Percentiles rank a stretch among this genome's conserved stretches.
These are phyloP conservation scores for Talaromyces sp. DNA, from an alignment of 2,329 filamentous ascomycete genomes.

Conservation along the genomic window DNA sequence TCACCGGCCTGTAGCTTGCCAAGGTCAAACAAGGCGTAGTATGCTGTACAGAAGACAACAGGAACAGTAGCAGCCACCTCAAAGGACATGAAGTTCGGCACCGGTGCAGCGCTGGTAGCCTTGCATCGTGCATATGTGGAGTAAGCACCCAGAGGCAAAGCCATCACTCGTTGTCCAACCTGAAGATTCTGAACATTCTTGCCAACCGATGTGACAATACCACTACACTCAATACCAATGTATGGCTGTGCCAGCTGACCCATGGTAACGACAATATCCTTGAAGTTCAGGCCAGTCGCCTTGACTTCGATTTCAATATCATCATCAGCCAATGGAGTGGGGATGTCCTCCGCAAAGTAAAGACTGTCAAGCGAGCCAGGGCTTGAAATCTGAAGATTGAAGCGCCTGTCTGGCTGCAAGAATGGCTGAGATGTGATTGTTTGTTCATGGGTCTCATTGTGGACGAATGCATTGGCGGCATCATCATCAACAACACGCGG, in stretches of 20 bases:
- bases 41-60: constrained; percentile 27
- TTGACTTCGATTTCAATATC: constrained; percentile 41
- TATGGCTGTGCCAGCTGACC: constrained; percentile 34
- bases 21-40: constrained; percentile 25
- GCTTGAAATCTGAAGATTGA: constrained; percentile 27
- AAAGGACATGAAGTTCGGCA: constrained; percentile 23
- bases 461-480: constrained; percentile 24
- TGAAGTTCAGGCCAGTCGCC: constrained; percentile 39
- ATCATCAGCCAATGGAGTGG: constrained; percentile 19
- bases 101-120: constrained; percentile 23
- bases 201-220: constrained; percentile 36
- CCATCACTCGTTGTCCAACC: constrained; percentile 40
- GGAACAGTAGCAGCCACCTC: constrained; percentile 24
- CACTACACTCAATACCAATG: constrained; percentile 40
- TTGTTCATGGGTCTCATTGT: constrained; percentile 28
- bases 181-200: constrained; percentile 30
- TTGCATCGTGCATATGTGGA: constrained; percentile 33
- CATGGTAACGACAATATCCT: constrained; percentile 40
- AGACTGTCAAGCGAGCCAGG: constrained; percentile 27
- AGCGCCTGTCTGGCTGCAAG: constrained; percentile 21
- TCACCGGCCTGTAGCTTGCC: constrained; percentile 24
- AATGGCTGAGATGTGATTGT: constrained; percentile 26
- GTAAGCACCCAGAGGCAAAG: constrained; percentile 33
- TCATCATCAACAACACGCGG: constrained; percentile 23
- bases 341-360: constrained; percentile 28